Percentiles rank a stretch among this genome's conserved stretches.
These are phyloP conservation scores for Neofusicoccum kwambonambiense DNA, from an alignment of 2,329 filamentous ascomycete species.

Conservation along the genomic window DNA sequence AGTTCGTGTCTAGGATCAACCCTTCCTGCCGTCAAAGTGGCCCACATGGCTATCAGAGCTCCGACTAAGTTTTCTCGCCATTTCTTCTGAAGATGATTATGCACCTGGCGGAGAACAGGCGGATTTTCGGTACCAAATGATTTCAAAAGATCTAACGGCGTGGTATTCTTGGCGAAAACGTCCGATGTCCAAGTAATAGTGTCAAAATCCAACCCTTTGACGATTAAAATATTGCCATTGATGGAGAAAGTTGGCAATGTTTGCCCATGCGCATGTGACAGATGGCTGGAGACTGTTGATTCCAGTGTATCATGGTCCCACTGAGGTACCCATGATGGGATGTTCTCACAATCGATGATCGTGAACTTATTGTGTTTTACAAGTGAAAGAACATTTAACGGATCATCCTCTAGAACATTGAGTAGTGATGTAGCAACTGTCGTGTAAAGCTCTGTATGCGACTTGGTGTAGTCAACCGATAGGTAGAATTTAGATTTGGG, in stretches of 20 bases:
- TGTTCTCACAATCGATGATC: not conserved
- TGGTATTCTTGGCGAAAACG: rapidly evolving
- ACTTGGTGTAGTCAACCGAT: not conserved
- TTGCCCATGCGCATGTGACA: not conserved
- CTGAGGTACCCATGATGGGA: not conserved
- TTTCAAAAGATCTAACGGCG: not conserved
- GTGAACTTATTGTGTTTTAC: not conserved
- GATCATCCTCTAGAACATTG: not conserved
- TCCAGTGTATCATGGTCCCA: not conserved
- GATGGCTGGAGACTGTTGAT: too few relatives aligned
- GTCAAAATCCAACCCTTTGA: not conserved
- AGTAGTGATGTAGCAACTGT: not conserved
- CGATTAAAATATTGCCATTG: not conserved
- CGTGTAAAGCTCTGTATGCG: not conserved
- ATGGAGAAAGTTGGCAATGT: not conserved
- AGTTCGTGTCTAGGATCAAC: too few relatives aligned
- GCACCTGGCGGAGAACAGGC: not conserved
- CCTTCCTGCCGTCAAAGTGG: too few relatives aligned
- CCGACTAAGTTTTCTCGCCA: too few relatives aligned
- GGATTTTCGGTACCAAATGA: not conserved
- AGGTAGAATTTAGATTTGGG: not conserved
- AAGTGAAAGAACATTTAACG: not conserved
- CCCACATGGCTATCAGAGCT: too few relatives aligned
- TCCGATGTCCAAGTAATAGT: not conserved
- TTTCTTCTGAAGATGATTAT: too few relatives aligned